phyloP scores from a whole-genome alignment of 1,139 yeast genomes.

The Saccharomycopsis crataegensis region DNA sequence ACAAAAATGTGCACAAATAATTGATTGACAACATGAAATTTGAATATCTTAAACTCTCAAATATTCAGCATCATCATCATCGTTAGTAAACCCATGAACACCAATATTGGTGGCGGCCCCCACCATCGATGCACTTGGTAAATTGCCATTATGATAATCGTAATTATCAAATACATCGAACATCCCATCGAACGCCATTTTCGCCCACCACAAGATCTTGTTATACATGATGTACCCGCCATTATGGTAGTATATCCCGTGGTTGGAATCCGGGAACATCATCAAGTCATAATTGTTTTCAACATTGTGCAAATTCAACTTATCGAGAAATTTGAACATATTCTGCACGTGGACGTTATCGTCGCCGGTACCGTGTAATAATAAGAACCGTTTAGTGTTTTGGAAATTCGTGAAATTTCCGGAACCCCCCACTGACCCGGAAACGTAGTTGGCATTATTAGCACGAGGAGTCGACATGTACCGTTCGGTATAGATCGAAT shows the following conservation, averaged over 20 bases:
- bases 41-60: background rate
- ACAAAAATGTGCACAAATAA: no score
- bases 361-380: constrained; percentile 79
- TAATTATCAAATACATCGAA: constrained; percentile 24
- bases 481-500: constrained; percentile 71
- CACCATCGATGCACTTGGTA: background rate
- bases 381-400: constrained; percentile 49
- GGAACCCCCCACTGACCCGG: constrained; percentile 41
- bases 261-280: constrained; percentile 77
- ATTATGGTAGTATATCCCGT: constrained; percentile 61
- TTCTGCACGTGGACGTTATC: constrained; percentile 79
- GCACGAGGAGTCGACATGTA: constrained; percentile 66
- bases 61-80: constrained; percentile 1
- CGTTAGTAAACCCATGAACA: background rate
- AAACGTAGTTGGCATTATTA: constrained; percentile 49
- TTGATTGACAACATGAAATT: background rate
- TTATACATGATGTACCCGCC: constrained; percentile 62
- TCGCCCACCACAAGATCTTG: constrained; percentile 53
- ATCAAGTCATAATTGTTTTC: constrained; percentile 63
- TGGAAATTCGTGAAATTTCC: constrained; percentile 36
- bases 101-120: background rate
- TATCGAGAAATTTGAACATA: constrained; percentile 55
- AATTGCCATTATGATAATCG: constrained; percentile 17
- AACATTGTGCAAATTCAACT: constrained; percentile 46
- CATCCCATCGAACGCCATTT: constrained; percentile 45